Evolutionary conservation across 345 rosid genomes (phyloP).

Genomic region (Euphorbia tirucalli): DNA sequence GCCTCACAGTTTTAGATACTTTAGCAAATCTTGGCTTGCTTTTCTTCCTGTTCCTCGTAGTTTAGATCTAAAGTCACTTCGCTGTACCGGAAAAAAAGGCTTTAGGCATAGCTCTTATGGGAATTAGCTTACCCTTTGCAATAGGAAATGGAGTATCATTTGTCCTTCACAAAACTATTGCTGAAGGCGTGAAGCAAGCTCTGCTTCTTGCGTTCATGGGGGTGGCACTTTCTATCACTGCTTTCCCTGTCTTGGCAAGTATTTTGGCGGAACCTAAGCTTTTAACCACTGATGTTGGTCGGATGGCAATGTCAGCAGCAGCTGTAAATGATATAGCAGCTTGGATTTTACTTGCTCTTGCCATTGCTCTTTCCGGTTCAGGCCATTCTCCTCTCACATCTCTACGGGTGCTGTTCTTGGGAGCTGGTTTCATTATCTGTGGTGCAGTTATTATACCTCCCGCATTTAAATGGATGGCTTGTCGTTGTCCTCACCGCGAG

Average conservation of each 20-base stretch:
- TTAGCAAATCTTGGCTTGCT: slow-evolving; percentile 75
- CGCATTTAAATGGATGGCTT: slow-evolving; percentile 51
- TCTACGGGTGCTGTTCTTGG: slow-evolving; percentile 67
- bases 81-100: slow-evolving; percentile 57
- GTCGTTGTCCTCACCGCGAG: slow-evolving; percentile 72
- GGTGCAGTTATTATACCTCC: slow-evolving; percentile 42
- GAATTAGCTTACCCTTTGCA: slow-evolving; percentile 56
- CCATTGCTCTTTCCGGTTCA: slow-evolving; percentile 60
- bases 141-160: slow-evolving; percentile 65
- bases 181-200: slow-evolving; percentile 35
- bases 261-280: slow-evolving; percentile 84
- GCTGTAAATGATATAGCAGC: slow-evolving; percentile 78
- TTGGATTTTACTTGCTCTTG: slow-evolving; percentile 83
- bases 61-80: slow-evolving; percentile 50
- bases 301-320: slow-evolving; percentile 76
- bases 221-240: slow-evolving; percentile 76
- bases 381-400: slow-evolving; percentile 53
- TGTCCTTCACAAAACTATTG: slow-evolving; percentile 41
- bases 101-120: slow-evolving; percentile 57
- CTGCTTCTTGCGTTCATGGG: slow-evolving; percentile 85
- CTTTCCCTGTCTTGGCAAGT: slow-evolving; percentile 80
- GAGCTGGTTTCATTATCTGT: slow-evolving; percentile 42
- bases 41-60: slow-evolving; percentile 72
- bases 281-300: slow-evolving; percentile 72
- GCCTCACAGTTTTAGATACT: slow-evolving; percentile 71